Percentiles rank a stretch among this genome's conserved stretches.
These are phyloP conservation scores for Trametes gibbosa DNA, from an alignment of 768 basidiomycete species.

Conservation along the genomic window DNA sequence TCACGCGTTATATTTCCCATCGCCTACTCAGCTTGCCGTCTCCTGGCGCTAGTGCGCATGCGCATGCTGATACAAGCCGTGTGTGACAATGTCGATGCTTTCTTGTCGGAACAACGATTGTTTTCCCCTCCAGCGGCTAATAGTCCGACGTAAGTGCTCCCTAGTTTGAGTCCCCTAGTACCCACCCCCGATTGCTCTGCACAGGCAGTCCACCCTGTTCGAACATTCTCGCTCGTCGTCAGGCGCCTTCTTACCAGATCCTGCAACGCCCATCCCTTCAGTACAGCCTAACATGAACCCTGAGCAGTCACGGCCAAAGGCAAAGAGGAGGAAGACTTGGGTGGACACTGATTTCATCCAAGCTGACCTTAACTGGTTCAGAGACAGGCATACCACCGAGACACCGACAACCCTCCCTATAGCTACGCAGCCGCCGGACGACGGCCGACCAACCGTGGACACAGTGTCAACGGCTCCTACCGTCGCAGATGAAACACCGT, in stretches of 20 bases:
- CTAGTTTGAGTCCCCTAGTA: no score
- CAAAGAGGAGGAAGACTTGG: conserved; percentile 11
- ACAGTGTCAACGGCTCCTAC: background rate
- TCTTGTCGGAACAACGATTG: background rate
- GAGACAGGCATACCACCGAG: conserved; percentile 4
- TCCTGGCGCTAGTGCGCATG: conserved; percentile 11
- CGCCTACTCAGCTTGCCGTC: background rate
- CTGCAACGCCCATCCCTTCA: background rate
- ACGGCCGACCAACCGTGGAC: background rate
- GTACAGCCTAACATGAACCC: background rate
- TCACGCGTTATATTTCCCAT: background rate
- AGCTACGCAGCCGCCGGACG: background rate
- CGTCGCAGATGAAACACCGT: background rate
- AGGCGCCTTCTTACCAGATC: background rate
- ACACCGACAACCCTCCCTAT: background rate
- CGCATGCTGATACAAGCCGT: conserved; percentile 11
- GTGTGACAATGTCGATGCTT: conserved; percentile 4
- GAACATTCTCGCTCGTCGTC: background rate
- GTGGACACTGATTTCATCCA: conserved; percentile 19
- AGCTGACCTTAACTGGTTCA: conserved; percentile 21
- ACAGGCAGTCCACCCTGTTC: background rate
- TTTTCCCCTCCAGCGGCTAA: background rate
- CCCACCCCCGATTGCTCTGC: background rate
- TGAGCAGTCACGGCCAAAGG: conserved; percentile 10
- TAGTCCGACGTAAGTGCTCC: background rate